Base-by-base conservation (phyloP, 495 filamentous ascomycete genomes). In the Penicillium mononematosum region DNA sequence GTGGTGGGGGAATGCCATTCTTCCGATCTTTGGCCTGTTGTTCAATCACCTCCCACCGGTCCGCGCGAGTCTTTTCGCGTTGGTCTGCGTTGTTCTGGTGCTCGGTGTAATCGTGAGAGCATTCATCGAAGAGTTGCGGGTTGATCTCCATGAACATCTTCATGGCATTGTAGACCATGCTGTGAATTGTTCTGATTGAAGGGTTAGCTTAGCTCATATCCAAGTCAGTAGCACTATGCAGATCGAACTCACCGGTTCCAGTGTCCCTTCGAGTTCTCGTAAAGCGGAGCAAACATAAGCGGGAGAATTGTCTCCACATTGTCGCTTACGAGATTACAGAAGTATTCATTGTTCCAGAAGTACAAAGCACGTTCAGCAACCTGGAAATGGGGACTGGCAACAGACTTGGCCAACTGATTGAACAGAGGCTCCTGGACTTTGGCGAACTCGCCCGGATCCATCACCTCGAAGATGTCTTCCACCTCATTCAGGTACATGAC, bases 71-170 rank as follows among this genome's bases (percentile, higher is more conserved):
- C 59, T 85, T 83, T 65, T 95, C 84, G 32, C 91, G 82, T 39
- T 92, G 80, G 1, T 90, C 85, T 14, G 91, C 90, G 59, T 83
- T 90, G 70, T 92, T 94, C 73, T 98, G 93, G 59, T 92, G 86
- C 68, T 98, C 94, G n/a, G 91, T 93, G 69, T 98, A 99, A 57
- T 96, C 91, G 64, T 96, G 91, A 7, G 93, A 96, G 75, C 94
- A 99, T 65, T 98, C 94, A 61, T 99, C 94, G 68, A 99, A 99
- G 24, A 99, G 86, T 66, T 96, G 91, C 16, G 94, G 94, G 64
- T 99, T 98, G 65, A 99, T 97, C 72, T 99, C 94, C 94, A 99
- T 99, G 74, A 99, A 99, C 44, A 99, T 86, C 69, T 99, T 99
- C 94, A 99, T 99, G 46, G 94, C 94, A 67, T 98, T 99, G 70